Evolutionary conservation across 495 filamentous ascomycete genomes (phyloP), one percentile per base, ranked within the genome.

Genomic region (Lophiotrema nucula): DNA sequence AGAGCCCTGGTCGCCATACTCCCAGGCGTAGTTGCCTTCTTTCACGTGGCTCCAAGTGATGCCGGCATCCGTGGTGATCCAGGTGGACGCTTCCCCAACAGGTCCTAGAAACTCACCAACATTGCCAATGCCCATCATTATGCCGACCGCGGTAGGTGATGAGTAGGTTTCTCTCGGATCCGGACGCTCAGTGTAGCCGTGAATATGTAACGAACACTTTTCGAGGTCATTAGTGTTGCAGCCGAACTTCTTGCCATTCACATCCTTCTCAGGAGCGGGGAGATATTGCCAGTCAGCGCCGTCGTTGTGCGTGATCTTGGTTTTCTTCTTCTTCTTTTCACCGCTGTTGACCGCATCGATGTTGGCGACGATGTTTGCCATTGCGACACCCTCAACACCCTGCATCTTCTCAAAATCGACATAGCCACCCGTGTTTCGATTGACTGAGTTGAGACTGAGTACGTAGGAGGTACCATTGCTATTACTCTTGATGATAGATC

Each of bases 321-420:
- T 91, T 71, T 87, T 87, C 31, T 96, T 76, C 68, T 85, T 88
- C 79, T 99, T 97, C 38, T 76, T 71, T 26, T 79, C 77, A 22
- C 83, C 85, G 41, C 80, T 78, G n/a, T 77, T 71, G 3, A 82
- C 76, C 13, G 79, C 78, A 11, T 82, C 71, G n/a, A 70, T 52
- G 68, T 97, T 97, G 22, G 77, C 77, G 16, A 99, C 89, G 15
- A 88, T 78, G 63, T 97, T 99, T 44, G 88, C 88, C 35, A 97
- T 67, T 19, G 87, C 83, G 47, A 97, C 89, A 25, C 93, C 93
- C 69, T 97, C 91, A 26, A 97, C 78, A 4, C 88, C 89, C 23
- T 85, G 81, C 81, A 95, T 89, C 76, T 95, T 95, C 69, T 99
- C 93, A 68, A 96, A 99, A 70, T 99, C 93, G 35, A 93, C 90